Base-by-base conservation (phyloP, 345 rosid genomes). In the Erysimum cheiranthoides region DNA sequence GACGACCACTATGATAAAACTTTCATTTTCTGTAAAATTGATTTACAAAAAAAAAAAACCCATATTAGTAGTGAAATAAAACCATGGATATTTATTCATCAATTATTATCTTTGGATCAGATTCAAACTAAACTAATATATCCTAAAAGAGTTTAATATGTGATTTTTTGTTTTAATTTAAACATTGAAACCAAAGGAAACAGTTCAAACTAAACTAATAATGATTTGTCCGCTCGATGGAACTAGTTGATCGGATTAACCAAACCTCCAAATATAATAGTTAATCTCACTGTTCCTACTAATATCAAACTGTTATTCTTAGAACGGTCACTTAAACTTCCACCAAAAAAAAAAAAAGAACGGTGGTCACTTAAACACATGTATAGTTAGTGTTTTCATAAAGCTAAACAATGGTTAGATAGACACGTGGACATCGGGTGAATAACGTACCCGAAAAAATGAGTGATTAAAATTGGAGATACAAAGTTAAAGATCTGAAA, bases 301-400 rank as follows among this genome's bases (percentile, higher is more conserved):
- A 35, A 28, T 18, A n/a, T 67, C 10, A 9, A 40, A 28, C 5
- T 12, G 50, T 4, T n/a, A 14, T 4, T 58, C 34, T 28, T 69
- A 59, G 21, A 47, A 61, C 47, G 73, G 78, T 66, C 66, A 58
- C 49, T 34, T 73, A 10, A n/a, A n/a, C n/a, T n/a, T n/a, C n/a
- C n/a, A n/a, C n/a, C n/a, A n/a, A n/a, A n/a, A n/a, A n/a, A n/a
- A n/a, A n/a, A n/a, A n/a, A n/a, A n/a, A n/a, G n/a, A n/a, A n/a
- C n/a, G n/a, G n/a, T n/a, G n/a, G n/a, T n/a, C n/a, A n/a, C n/a
- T n/a, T n/a, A 28, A 0, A 53, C 45, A n/a, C 46, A 64, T 54
- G 59, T n/a, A n/a, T 17, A 43, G 56, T 36, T 57, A 25, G 59
- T 35, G 59, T 74, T 46, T 27, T 17, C 49, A 27, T 54, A 34